Percentiles rank a stretch among this genome's conserved stretches.
These are phyloP conservation scores for Diaporthe humulicola DNA, from an alignment of 2,329 filamentous ascomycete species.

Conservation along the genomic window DNA sequence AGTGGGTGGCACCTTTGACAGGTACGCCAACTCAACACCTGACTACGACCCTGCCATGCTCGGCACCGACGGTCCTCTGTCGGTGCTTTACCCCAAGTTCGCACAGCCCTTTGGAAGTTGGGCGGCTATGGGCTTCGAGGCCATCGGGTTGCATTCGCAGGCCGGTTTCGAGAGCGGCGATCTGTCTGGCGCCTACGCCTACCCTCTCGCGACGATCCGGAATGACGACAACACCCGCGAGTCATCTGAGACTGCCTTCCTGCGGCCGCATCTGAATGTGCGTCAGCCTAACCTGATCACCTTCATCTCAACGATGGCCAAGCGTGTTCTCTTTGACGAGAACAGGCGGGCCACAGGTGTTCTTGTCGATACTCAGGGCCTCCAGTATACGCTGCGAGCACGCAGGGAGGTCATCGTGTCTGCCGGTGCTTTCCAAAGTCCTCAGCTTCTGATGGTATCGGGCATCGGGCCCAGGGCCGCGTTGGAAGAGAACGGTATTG, in stretches of 20 bases:
- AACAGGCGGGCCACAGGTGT: constrained; percentile 9
- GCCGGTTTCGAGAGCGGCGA: constrained; percentile 15
- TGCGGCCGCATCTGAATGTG: not conserved
- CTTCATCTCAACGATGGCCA: not conserved
- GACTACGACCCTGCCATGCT: not conserved
- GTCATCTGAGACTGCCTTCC: constrained; percentile 30
- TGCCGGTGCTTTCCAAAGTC: constrained; percentile 56
- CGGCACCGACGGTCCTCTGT: not conserved
- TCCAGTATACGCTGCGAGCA: constrained; percentile 13
- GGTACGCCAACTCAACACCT: constrained; percentile 15
- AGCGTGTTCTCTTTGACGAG: constrained; percentile 9
- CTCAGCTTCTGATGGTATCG: constrained; percentile 52
- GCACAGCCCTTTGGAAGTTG: constrained; percentile 22
- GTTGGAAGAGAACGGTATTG: constrained; percentile 45
- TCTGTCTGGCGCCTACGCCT: constrained; percentile 5
- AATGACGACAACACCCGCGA: not conserved
- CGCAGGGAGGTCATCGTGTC: constrained; percentile 56
- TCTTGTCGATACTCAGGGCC: not conserved
- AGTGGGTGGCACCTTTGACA: not conserved
- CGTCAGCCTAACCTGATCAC: not conserved
- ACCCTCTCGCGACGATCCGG: not conserved
- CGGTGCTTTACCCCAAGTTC: constrained; percentile 11
- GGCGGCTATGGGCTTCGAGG: not conserved
- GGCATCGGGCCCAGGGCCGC: constrained; percentile 7
- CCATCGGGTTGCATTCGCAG: not conserved